phyloP scores from a whole-genome alignment of 305 asterid genomes.

The Rubia balearica region DNA sequence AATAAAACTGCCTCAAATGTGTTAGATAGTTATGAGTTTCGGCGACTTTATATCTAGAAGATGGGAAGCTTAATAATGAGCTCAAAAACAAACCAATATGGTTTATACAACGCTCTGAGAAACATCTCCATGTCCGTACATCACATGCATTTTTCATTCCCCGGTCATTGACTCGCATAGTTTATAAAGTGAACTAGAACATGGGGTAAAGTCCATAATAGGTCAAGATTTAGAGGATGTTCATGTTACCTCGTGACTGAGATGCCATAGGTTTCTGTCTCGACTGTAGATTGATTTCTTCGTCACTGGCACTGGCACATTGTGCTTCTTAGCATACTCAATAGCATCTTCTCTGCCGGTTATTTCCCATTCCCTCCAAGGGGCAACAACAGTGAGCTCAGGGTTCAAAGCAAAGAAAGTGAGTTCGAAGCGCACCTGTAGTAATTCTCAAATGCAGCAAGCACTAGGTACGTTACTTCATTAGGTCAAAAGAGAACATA shows the following conservation, averaged over 20 bases:
- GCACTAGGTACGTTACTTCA: slow-evolving; percentile 9
- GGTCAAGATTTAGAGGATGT: neutral
- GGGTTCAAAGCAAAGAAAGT: slow-evolving; percentile 97
- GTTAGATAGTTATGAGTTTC: neutral
- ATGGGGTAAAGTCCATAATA: neutral
- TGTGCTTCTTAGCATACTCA: slow-evolving; percentile 85
- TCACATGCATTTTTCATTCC: too few species aligned
- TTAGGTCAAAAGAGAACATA: slow-evolving; percentile 10
- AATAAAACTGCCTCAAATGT: neutral
- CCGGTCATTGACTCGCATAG: neutral
- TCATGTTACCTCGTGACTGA: slow-evolving; percentile 87
- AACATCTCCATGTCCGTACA: neutral
- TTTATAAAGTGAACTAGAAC: neutral
- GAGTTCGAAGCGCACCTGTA: slow-evolving; percentile 96
- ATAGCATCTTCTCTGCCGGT: slow-evolving; percentile 95
- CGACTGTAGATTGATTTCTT: slow-evolving; percentile 97
- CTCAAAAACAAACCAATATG: neutral
- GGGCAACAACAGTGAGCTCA: slow-evolving; percentile 88
- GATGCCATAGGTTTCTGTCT: slow-evolving; percentile 97
- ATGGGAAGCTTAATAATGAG: neutral
- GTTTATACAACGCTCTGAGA: neutral
- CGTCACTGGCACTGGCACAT: slow-evolving; percentile 89
- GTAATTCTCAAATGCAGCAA: too few species aligned
- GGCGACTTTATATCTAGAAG: neutral
- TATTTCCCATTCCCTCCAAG: slow-evolving; percentile 99